A percentile compares a stretch with the other conserved stretches of the same genome.
Conservation (phyloP, 106 monocot species). For the Allium cepa region DNA sequence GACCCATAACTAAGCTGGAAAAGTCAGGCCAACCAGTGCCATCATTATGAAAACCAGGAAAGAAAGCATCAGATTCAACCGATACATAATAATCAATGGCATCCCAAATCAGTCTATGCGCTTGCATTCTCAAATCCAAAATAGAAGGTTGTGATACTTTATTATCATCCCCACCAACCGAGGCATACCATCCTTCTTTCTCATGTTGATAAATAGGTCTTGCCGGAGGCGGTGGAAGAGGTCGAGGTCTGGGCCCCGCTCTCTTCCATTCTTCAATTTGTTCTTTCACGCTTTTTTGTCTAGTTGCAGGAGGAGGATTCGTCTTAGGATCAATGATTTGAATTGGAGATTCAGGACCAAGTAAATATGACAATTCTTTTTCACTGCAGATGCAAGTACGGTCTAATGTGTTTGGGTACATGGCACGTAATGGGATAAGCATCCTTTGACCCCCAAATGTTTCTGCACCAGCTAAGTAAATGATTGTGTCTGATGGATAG, state of each 20-base stretch:
- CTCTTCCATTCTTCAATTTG: slow-evolving; percentile 69
- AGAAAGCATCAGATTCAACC: slow-evolving; percentile 85
- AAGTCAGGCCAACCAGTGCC: slow-evolving; percentile 70
- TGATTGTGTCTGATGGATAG: slow-evolving; percentile 64
- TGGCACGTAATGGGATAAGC: slow-evolving; percentile 62
- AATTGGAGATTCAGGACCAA: slow-evolving; percentile 63
- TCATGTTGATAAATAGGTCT: slow-evolving; percentile 73
- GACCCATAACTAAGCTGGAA: slow-evolving; percentile 92
- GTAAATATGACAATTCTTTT: slow-evolving; percentile 37
- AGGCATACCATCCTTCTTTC: slow-evolving; percentile 94
- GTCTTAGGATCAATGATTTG: slow-evolving; percentile 15
- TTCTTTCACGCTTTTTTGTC: slow-evolving; percentile 39
- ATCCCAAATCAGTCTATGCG: slow-evolving; percentile 85
- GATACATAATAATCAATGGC: slow-evolving; percentile 86
- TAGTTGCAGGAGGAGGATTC: slow-evolving; percentile 20
- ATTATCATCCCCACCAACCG: slow-evolving; percentile 43
- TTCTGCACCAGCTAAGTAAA: slow-evolving; percentile 82
- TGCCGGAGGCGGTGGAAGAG: slow-evolving; percentile 82
- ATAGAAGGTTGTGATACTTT: slow-evolving; percentile 55
- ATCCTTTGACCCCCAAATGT: slow-evolving; percentile 78
- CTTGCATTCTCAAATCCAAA: slow-evolving; percentile 47
- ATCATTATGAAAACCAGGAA: slow-evolving; percentile 84
- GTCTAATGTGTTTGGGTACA: slow-evolving; percentile 69
- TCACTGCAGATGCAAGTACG: slow-evolving; percentile 60
- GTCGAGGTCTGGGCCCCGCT: slow-evolving; percentile 63